These are phyloP conservation scores for Penicillium sp. DNA, from an alignment of 2,329 filamentous ascomycete species.

Conservation along the genomic window DNA sequence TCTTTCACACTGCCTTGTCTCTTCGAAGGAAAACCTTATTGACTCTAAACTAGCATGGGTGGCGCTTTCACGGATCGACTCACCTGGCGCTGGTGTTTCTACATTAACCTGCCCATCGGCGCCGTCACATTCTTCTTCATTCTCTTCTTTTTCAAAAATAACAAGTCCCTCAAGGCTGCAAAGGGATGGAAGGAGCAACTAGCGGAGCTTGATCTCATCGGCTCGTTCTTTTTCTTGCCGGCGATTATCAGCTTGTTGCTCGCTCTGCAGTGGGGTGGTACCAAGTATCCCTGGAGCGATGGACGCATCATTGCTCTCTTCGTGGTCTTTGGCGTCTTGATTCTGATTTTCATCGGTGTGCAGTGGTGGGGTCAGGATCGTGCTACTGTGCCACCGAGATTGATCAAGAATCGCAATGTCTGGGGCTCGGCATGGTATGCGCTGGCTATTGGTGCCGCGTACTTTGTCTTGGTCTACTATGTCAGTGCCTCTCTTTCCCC, in stretches of 20 bases:
- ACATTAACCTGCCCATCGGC: slow-evolving; percentile 46
- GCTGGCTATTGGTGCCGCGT: slow-evolving; percentile 48
- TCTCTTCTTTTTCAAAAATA: slow-evolving; percentile 35
- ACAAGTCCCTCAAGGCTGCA: slow-evolving; percentile 33
- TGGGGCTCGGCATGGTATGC: slow-evolving; percentile 46
- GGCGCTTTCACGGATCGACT: slow-evolving; percentile 50
- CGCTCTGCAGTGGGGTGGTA: slow-evolving; percentile 54
- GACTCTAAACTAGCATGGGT: slow-evolving; percentile 39
- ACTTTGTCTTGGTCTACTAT: slow-evolving; percentile 53
- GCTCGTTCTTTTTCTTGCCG: slow-evolving; percentile 51
- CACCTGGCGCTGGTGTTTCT: slow-evolving; percentile 52
- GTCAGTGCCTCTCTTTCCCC: slow-evolving; percentile 20
- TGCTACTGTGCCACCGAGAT: slow-evolving; percentile 51
- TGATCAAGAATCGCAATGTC: slow-evolving; percentile 51
- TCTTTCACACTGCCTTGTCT: neutral
- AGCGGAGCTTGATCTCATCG: slow-evolving; percentile 46
- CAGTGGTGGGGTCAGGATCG: slow-evolving; percentile 46
- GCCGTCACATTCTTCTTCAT: slow-evolving; percentile 39
- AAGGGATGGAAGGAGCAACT: slow-evolving; percentile 31
- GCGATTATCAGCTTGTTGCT: slow-evolving; percentile 53
- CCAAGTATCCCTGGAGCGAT: slow-evolving; percentile 50
- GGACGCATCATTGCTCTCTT: slow-evolving; percentile 54
- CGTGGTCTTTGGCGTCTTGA: slow-evolving; percentile 55
- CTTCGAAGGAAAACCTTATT: neutral
- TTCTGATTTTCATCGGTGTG: slow-evolving; percentile 45